Evolutionary conservation across 768 basidiomycete genomes (phyloP).

Genomic region (Amanita pallidorosea): DNA sequence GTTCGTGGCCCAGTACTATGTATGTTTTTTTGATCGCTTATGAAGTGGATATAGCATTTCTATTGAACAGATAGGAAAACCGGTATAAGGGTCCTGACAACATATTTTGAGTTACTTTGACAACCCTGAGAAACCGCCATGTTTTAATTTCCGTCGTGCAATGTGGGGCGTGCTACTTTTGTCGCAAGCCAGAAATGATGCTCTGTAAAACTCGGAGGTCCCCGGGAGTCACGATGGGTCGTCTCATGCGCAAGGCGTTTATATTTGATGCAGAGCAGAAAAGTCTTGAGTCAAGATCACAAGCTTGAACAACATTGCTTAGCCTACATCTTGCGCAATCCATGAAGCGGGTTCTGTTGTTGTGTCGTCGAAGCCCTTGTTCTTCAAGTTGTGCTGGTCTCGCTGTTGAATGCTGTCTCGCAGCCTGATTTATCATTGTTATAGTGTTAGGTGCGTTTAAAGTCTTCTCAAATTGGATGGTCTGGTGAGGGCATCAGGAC

Average conservation of each 20-base stretch:
- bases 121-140: background rate
- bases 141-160: slow-evolving; percentile 6
- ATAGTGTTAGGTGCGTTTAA: background rate
- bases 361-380: no score
- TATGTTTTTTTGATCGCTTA: slow-evolving; percentile 3
- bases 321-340: slow-evolving; percentile 85
- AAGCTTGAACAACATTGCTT: slow-evolving; percentile 74
- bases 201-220: no score
- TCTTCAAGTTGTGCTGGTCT: slow-evolving; percentile 83
- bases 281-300: slow-evolving; percentile 66
- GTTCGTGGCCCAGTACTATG: slow-evolving; percentile 55
- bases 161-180: slow-evolving; percentile 8
- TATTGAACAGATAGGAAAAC: slow-evolving; percentile 72
- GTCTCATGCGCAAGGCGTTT: no score
- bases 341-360: slow-evolving; percentile 71
- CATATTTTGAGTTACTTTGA: slow-evolving; percentile 27
- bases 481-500: slow-evolving; percentile 86
- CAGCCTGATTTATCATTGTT: background rate
- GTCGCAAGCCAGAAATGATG: background rate
- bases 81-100: slow-evolving; percentile 77
- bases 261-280: slow-evolving; percentile 31
- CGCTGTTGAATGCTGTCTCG: slow-evolving; percentile 26
- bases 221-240: no score
- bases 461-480: slow-evolving; percentile 71
- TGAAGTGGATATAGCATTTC: slow-evolving; percentile 33